A percentile compares a stretch with the other conserved stretches of the same genome.
Conservation (phyloP, 2,329 filamentous ascomycete genomes). For the Calycina herbarum region DNA sequence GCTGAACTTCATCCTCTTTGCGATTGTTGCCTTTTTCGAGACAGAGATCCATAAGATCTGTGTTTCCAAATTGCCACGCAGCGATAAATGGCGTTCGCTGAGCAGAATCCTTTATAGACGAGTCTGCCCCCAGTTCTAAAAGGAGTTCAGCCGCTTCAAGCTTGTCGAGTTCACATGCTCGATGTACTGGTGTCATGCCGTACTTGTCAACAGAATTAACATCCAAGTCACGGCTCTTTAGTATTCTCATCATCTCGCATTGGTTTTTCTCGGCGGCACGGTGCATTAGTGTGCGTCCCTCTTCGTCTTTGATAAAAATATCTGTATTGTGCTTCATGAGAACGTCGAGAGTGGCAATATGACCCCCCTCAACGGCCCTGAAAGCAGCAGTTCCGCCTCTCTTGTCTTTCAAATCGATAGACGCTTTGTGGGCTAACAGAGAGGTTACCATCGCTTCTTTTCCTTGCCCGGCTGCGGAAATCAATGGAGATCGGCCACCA, state of each 20-base stretch:
- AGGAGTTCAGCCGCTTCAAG: constrained; percentile 12
- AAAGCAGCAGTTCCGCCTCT: constrained; percentile 17
- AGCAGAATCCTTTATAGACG: constrained; percentile 12
- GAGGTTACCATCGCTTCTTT: constrained; percentile 12
- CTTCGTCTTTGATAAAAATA: constrained; percentile 16
- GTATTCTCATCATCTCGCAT: constrained; percentile 9
- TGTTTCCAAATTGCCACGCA: constrained; percentile 22
- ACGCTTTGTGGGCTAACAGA: constrained; percentile 14
- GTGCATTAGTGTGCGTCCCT: constrained; percentile 20
- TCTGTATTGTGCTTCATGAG: constrained; percentile 14
- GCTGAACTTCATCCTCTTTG: neutral
- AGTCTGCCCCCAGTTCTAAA: constrained; percentile 17
- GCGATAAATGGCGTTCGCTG: constrained; percentile 16
- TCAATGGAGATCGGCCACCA: constrained; percentile 17
- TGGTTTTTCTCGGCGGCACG: constrained; percentile 17
- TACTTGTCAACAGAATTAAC: constrained; percentile 15
- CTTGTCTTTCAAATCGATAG: constrained; percentile 14
- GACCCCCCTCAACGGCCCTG: constrained; percentile 14
- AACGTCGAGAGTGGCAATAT: constrained; percentile 8
- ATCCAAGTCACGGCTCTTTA: constrained; percentile 4
- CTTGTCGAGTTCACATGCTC: constrained; percentile 15
- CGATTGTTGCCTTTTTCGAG: neutral
- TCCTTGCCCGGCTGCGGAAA: constrained; percentile 13
- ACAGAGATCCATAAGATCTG: constrained; percentile 15
- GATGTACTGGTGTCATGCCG: constrained; percentile 25